Percentiles rank a stretch among this genome's conserved stretches.
Conservation (phyloP, 352 stramenopile species). For the Phytophthora chlamydospora region DNA sequence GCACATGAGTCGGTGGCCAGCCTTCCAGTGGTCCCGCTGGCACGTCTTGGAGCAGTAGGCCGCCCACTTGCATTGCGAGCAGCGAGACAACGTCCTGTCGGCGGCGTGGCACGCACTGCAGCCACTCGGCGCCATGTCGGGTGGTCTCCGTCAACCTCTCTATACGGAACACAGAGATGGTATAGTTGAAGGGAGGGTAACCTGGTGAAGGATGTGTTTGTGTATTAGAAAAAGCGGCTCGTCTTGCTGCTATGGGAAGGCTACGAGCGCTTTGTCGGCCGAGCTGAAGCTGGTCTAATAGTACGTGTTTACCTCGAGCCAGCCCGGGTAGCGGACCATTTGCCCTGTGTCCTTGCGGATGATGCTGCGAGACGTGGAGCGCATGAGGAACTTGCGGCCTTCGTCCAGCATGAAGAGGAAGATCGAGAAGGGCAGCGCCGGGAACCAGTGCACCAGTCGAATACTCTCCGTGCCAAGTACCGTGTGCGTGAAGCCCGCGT, state of each 20-base stretch:
- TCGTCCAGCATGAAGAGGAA: conserved; percentile 92
- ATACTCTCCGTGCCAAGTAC: conserved; percentile 88
- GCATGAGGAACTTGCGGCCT: conserved; percentile 91
- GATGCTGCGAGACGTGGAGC: conserved; percentile 70
- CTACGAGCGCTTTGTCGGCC: background rate
- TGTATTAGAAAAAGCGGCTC: conserved; percentile 28
- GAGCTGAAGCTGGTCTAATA: conserved; percentile 60
- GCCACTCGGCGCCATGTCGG: background rate
- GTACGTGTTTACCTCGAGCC: conserved; percentile 91
- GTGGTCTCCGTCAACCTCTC: conserved; percentile 14
- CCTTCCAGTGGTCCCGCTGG: conserved; percentile 57
- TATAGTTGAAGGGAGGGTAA: background rate
- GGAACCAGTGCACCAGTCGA: conserved; percentile 92
- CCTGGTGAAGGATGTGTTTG: background rate
- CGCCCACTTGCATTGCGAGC: conserved; percentile 57
- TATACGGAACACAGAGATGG: conserved; percentile 11
- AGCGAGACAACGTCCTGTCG: conserved; percentile 38
- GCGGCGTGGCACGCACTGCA: conserved; percentile 25
- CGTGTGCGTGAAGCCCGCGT: conserved; percentile 84
- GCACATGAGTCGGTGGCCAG: conserved; percentile 45
- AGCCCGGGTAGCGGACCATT: conserved; percentile 84
- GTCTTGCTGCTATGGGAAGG: too few relatives aligned
- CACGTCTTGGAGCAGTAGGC: conserved; percentile 70
- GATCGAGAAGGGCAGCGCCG: conserved; percentile 88
- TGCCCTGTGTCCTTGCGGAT: conserved; percentile 83